Percentiles rank a stretch among this genome's conserved stretches.
Evolutionary conservation across 352 stramenopile genomes (phyloP).

Genomic region (Phytophthora ohioensis): DNA sequence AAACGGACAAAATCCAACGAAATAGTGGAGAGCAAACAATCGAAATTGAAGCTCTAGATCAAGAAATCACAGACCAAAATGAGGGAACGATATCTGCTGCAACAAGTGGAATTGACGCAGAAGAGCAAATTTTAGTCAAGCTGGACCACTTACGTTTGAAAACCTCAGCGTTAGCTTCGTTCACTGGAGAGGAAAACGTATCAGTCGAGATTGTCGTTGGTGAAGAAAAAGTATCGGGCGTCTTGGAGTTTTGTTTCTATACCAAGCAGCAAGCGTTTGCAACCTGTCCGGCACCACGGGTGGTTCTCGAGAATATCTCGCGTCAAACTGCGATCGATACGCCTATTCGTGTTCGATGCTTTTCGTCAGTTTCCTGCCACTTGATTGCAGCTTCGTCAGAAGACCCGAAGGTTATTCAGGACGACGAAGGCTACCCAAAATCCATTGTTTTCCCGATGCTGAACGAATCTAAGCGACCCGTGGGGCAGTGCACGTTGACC

Average conservation of each 20-base stretch:
- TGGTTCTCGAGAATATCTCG: constrained; percentile 3
- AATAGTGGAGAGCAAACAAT: neutral
- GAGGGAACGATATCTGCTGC: neutral
- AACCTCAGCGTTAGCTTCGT: constrained; percentile 27
- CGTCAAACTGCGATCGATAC: constrained; percentile 4
- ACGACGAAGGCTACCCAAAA: constrained; percentile 18
- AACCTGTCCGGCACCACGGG: constrained; percentile 28
- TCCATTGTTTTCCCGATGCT: constrained; percentile 26
- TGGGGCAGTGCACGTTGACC: constrained; percentile 30
- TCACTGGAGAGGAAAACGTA: constrained; percentile 48
- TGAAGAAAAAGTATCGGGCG: constrained; percentile 21
- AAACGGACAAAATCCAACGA: neutral
- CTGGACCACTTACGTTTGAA: constrained; percentile 50
- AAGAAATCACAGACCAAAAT: neutral
- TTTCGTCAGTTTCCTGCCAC: constrained; percentile 23
- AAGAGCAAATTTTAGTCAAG: constrained; percentile 29
- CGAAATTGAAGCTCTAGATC: neutral
- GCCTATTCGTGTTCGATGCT: constrained; percentile 35
- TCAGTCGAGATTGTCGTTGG: constrained; percentile 47
- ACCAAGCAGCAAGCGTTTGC: constrained; percentile 50
- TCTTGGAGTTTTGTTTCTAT: constrained; percentile 48
- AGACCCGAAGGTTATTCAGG: constrained; percentile 7
- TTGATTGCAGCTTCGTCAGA: constrained; percentile 28
- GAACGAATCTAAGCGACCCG: constrained; percentile 20
- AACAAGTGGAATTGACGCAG: neutral